Evolutionary conservation across 805 yeast species (phyloP), one percentile per base, ranked within the genome.

Genomic region (Dipodascopsis uninucleata): DNA sequence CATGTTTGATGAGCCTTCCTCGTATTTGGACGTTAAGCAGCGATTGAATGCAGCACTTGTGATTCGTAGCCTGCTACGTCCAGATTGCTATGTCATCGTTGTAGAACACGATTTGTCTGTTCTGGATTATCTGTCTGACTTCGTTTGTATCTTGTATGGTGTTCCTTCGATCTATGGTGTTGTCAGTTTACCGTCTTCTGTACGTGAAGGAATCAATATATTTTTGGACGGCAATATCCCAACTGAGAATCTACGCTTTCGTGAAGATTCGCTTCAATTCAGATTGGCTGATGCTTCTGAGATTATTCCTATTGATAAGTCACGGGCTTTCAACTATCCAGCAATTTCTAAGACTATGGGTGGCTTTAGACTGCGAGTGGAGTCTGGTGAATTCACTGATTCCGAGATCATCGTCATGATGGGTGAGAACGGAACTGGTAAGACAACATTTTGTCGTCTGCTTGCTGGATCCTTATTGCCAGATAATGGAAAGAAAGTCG

Each of bases 351-450:
- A 87, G 76, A 88, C 97, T 34, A 90, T 89, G 74, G 98, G 98
- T 63, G 97, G 89, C 68, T 93, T 93, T 84, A 80, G 78, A 63
- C 75, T 93, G 65, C 72, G 69, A 47, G 82, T 93, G 49, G 83
- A 85, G 62, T 62, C 77, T 35, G 99, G 99, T 71, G 89, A 83
- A 47, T 93, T 90, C 71, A 82, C 95, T 45, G 95, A 93, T 67
- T 85, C 96, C 33, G 98, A 93, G 73, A 93, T 93, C 60, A 76
- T 93, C 61, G 98, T 93, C 46, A 86, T 93, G 96, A 90, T 93
- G 95, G 99, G 99, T 66, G 98, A 93, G 72, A 93, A 93, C 68
- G 99, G 99, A 73, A 93, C 98, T 16, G 99, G 99, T 74, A 93
- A 93, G 73, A 93, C 99, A 32, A 93, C 99, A 12, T 82, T 93